phyloP scores from a whole-genome alignment of 148 eudicot genomes.

The Chenopodium quinoa region DNA sequence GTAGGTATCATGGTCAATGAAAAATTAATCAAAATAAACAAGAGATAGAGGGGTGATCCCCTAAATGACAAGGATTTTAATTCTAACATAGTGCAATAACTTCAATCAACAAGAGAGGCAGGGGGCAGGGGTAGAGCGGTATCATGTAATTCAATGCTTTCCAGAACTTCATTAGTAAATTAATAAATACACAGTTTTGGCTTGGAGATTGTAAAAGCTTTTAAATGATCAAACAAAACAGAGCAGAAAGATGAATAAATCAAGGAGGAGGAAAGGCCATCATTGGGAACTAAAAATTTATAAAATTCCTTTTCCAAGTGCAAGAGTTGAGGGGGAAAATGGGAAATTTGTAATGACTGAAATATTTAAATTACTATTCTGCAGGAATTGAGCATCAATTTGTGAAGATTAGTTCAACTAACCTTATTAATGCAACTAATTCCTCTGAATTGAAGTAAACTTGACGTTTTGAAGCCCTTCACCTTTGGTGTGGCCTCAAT shows the following conservation, averaged over 20 bases:
- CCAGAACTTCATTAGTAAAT: not conserved
- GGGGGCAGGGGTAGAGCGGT: not conserved
- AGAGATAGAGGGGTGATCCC: not conserved
- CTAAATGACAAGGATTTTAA: not conserved
- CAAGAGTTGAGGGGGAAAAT: not conserved
- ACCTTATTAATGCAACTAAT: slow-evolving; percentile 58
- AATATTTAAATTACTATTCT: not conserved
- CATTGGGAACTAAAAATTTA: not conserved
- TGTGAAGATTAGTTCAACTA: slow-evolving; percentile 19
- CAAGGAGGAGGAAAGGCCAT: not conserved
- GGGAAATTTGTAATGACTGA: not conserved
- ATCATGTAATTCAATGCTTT: not conserved
- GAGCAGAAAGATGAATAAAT: not conserved
- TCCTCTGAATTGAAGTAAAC: slow-evolving; percentile 35
- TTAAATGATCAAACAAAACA: not conserved
- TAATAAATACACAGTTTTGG: not conserved
- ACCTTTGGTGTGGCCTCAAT: slow-evolving; percentile 62
- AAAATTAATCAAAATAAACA: not conserved
- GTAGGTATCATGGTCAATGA: slow-evolving; percentile 1
- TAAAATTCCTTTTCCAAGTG: not conserved
- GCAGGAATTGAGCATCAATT: not conserved
- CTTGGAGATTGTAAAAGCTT: not conserved
- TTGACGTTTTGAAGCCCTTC: slow-evolving; percentile 47
- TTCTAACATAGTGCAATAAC: not conserved
- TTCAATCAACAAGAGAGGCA: too few species aligned